Conservation (phyloP, 139 green algal species). For the Auxenochlorella protothecoides region DNA sequence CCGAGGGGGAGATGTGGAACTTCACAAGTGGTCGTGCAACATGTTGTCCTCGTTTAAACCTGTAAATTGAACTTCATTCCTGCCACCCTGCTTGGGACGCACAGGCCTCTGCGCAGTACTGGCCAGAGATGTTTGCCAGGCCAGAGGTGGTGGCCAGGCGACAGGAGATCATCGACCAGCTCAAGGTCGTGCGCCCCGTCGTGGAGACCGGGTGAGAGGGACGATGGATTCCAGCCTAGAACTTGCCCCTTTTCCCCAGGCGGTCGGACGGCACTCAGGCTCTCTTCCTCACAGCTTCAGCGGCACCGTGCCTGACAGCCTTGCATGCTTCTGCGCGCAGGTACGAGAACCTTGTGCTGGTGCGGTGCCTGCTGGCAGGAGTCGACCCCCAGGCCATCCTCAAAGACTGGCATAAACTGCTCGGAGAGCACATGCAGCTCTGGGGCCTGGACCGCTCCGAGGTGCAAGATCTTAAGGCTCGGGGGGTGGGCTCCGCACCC, state of each 20-base stretch:
- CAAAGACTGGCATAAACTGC: constrained; percentile 53
- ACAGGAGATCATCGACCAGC: constrained; percentile 63
- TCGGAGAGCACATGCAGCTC: constrained; percentile 58
- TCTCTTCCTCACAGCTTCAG: too few species aligned
- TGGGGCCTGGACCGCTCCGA: constrained; percentile 58
- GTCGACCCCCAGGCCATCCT: constrained; percentile 67
- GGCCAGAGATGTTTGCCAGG: constrained; percentile 78
- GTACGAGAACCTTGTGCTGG: constrained; percentile 96
- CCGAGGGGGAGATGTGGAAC: too few species aligned
- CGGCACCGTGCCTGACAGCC: neutral
- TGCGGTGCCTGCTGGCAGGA: constrained; percentile 75
- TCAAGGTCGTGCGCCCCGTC: constrained; percentile 79
- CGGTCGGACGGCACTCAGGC: too few species aligned
- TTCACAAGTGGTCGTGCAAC: too few species aligned
- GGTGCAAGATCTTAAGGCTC: constrained; percentile 19
- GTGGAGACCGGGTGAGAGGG: constrained; percentile 85
- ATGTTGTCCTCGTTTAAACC: neutral
- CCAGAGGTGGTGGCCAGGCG: constrained; percentile 41
- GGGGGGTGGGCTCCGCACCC: too few species aligned
- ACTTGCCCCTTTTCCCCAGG: too few species aligned
- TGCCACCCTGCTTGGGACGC: neutral
- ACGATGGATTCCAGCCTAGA: too few species aligned
- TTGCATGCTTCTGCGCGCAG: constrained; percentile 21
- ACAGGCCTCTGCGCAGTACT: constrained; percentile 60
- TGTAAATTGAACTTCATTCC: neutral